Percentiles rank a stretch among this genome's conserved stretches.
Conservation (phyloP, 2,329 filamentous ascomycete species). For the Teratosphaeria nubilosa region DNA sequence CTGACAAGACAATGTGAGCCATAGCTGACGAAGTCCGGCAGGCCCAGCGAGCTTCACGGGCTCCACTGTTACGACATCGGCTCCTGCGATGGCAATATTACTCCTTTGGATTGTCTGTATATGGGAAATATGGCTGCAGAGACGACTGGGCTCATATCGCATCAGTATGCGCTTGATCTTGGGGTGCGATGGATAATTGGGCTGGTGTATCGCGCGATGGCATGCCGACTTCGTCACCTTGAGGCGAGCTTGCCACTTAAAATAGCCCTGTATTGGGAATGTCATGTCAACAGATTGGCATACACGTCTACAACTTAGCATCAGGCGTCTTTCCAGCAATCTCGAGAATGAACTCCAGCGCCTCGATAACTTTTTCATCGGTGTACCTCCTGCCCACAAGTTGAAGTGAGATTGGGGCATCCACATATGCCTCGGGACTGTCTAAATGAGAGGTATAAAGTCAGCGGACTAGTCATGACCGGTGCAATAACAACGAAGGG, state of each 20-base stretch:
- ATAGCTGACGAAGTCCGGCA: too few species aligned
- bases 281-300: neutral
- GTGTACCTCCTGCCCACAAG: constrained; percentile 44
- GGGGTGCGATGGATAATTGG: neutral
- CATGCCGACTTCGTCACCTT: neutral
- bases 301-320: neutral
- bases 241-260: neutral
- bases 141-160: neutral
- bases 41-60: too few species aligned
- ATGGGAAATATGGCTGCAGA: neutral
- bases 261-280: neutral
- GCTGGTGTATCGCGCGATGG: neutral
- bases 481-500: neutral
- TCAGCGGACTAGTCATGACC: neutral
- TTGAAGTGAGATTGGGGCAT: constrained; percentile 44
- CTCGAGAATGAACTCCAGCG: constrained; percentile 27
- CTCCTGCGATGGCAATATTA: too few species aligned
- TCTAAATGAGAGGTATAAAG: constrained; percentile 7
- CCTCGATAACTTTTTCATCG: constrained; percentile 44
- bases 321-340: neutral
- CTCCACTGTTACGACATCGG: too few species aligned
- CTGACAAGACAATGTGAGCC: neutral
- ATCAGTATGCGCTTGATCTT: neutral
- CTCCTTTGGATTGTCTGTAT: too few species aligned
- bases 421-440: constrained; percentile 35